These are phyloP conservation scores for Rostrohypoxylon terebratum DNA, from an alignment of 495 filamentous ascomycete species.

Conservation along the genomic window DNA sequence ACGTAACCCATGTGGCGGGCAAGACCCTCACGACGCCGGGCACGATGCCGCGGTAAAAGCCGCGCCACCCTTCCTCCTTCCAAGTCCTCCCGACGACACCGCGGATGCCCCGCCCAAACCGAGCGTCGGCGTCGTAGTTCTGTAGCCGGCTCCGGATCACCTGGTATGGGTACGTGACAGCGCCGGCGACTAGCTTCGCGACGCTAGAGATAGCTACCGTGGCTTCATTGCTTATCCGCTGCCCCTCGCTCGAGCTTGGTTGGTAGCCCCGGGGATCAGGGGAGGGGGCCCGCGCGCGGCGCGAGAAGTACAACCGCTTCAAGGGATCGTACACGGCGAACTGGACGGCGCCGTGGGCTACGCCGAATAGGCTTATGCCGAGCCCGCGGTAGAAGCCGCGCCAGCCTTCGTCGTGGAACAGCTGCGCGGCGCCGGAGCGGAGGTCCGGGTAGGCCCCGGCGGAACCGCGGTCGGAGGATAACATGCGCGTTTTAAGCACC, in stretches of 20 bases:
- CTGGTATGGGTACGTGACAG: constrained; percentile 92
- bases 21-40: constrained; percentile 89
- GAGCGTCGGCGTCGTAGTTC: constrained; percentile 79
- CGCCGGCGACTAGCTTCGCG: constrained; percentile 89
- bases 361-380: constrained; percentile 85
- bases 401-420: constrained; percentile 76
- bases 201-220: constrained; percentile 79
- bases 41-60: constrained; percentile 93
- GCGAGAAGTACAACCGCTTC: constrained; percentile 66
- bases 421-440: constrained; percentile 70
- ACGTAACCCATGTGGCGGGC: constrained; percentile 97
- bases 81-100: constrained; percentile 81
- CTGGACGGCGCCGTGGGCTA: constrained; percentile 93
- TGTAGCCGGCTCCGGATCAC: constrained; percentile 89
- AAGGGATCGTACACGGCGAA: constrained; percentile 95
- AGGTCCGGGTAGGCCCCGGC: constrained; percentile 87
- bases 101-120: constrained; percentile 73
- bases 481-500: constrained; percentile 98
- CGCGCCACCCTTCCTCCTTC: constrained; percentile 78
- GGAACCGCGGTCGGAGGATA: constrained; percentile 77
- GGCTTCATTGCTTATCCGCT: constrained; percentile 76
- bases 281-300: constrained; percentile 41
- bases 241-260: constrained; percentile 24
- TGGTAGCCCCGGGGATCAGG: constrained; percentile 12
- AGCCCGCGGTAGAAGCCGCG: constrained; percentile 86